phyloP scores from a whole-genome alignment of 108 stramenopile genomes.

The Pseudonitzschia pungens region DNA sequence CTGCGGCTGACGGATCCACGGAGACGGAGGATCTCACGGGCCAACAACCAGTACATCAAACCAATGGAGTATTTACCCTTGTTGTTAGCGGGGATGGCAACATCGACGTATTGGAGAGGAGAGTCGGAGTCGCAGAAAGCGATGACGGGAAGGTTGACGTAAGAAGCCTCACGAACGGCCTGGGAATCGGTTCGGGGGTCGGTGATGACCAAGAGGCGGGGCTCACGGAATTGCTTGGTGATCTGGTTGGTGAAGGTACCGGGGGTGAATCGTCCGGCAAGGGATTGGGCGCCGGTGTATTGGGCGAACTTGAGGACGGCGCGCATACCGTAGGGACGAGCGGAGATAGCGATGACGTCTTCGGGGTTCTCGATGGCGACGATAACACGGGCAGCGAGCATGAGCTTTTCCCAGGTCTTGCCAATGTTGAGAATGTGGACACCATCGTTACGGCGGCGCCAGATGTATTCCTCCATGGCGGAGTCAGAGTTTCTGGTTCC shows the following conservation, averaged over 20 bases:
- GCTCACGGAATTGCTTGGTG: constrained; percentile 99
- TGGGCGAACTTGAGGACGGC: constrained; percentile 99
- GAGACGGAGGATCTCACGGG: constrained; percentile 97
- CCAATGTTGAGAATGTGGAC: constrained; percentile 99
- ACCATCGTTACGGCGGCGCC: constrained; percentile 97
- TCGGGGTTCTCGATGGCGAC: constrained; percentile 99
- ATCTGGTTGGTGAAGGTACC: constrained; percentile 99
- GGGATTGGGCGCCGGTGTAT: constrained; percentile 97
- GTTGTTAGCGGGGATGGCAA: constrained; percentile 99
- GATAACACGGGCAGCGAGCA: constrained; percentile 99
- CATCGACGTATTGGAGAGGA: constrained; percentile 96
- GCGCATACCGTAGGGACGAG: constrained; percentile 99
- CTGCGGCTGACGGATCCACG: constrained; percentile 93
- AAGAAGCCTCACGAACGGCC: constrained; percentile 95
- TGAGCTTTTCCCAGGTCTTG: constrained; percentile 99
- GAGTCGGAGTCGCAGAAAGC: constrained; percentile 99
- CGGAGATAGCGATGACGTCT: constrained; percentile 99
- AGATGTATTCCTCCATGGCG: constrained; percentile 99
- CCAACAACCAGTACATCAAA: constrained; percentile 98
- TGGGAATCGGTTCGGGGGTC: constrained; percentile 98
- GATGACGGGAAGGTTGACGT: constrained; percentile 99
- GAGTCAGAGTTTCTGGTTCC: constrained; percentile 97
- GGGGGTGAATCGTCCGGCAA: constrained; percentile 99
- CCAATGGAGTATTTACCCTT: constrained; percentile 99
- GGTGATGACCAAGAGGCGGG: constrained; percentile 97